These are phyloP conservation scores for Elymus sibiricus DNA, from an alignment of 176 grass and related monocot species.

Conservation along the genomic window DNA sequence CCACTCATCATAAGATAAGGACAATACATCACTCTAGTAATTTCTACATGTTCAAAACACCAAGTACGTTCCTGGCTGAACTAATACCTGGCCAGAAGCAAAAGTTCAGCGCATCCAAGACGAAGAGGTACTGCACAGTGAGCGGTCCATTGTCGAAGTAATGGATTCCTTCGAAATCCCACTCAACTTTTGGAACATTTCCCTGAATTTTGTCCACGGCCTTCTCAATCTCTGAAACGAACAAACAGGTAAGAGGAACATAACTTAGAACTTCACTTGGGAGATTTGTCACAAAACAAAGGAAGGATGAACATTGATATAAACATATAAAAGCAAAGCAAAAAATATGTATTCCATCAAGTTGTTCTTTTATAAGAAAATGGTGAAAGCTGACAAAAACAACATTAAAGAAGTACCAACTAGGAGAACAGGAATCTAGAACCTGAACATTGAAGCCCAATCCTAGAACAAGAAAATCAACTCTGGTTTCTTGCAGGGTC, in stretches of 20 bases:
- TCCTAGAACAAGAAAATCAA: neutral
- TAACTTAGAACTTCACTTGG: neutral
- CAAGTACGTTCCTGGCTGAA: neutral
- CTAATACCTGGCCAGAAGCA: slow-evolving; percentile 95
- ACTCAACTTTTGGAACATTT: slow-evolving; percentile 76
- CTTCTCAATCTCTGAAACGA: slow-evolving; percentile 73
- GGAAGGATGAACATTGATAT: neutral
- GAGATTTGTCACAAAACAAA: neutral
- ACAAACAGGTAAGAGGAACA: neutral
- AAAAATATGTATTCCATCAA: neutral
- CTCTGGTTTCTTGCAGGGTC: neutral
- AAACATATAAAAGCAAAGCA: neutral
- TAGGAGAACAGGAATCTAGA: neutral
- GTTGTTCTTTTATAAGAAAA: neutral
- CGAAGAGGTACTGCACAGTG: slow-evolving; percentile 85
- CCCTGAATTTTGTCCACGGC: slow-evolving; percentile 65
- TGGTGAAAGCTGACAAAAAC: neutral
- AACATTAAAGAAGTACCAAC: neutral
- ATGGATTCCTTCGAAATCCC: slow-evolving; percentile 97
- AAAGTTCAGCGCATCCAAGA: slow-evolving; percentile 87
- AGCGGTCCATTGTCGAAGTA: slow-evolving; percentile 85
- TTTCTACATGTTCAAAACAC: neutral
- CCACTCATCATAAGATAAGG: neutral
- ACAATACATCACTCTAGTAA: neutral
- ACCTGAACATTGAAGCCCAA: neutral